A percentile compares a stretch with the other conserved stretches of the same genome.
Conservation (phyloP, 208 protist species). For the Naegleria fowleri region DNA sequence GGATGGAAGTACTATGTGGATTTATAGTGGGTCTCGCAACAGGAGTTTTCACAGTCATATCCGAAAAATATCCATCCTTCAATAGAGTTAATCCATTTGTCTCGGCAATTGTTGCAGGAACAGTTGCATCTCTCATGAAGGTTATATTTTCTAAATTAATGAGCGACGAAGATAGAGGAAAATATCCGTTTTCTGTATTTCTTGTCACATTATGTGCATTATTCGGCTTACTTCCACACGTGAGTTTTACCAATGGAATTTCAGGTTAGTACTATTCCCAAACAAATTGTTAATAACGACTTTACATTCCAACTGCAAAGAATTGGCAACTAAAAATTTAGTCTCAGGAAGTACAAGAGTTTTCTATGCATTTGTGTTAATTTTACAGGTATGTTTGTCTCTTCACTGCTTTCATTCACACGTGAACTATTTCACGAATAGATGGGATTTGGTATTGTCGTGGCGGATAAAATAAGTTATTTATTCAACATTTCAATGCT, state of each 20-base stretch:
- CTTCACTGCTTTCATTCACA: no score
- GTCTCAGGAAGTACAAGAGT: neutral
- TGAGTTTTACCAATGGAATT: neutral
- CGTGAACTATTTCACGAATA: neutral
- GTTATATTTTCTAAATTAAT: neutral
- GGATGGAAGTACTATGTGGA: neutral
- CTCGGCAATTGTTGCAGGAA: neutral
- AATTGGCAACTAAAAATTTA: neutral
- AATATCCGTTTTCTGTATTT: slow-evolving; percentile 12
- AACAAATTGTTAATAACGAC: neutral
- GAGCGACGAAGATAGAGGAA: neutral
- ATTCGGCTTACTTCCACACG: neutral
- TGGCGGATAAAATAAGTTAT: neutral
- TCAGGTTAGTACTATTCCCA: neutral
- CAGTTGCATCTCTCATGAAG: neutral
- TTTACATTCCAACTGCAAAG: neutral
- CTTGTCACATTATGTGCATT: neutral
- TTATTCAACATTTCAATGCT: neutral
- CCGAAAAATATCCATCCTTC: slow-evolving; percentile 3
- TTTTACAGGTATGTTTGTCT: neutral
- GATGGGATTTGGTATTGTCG: neutral
- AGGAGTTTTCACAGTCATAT: neutral
- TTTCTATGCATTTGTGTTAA: neutral
- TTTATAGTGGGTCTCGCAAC: neutral
- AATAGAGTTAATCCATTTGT: neutral